These are phyloP conservation scores for Starmerella stigmatis DNA, from an alignment of 805 yeast genomes.

Conservation along the genomic window DNA sequence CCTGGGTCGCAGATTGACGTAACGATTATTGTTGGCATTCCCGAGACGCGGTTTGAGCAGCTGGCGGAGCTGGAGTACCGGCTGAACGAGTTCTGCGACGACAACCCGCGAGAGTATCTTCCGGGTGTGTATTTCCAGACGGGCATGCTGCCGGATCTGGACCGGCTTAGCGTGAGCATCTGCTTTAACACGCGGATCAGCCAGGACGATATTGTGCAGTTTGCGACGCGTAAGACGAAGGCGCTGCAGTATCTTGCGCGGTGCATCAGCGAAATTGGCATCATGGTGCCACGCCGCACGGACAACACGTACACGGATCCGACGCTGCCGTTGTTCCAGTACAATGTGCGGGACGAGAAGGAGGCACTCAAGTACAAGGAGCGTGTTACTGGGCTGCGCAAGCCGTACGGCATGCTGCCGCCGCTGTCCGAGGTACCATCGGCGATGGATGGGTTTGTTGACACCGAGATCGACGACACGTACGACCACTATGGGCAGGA, in stretches of 20 bases:
- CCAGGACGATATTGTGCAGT: constrained; percentile 28
- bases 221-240: constrained; percentile 28
- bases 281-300: constrained; percentile 31
- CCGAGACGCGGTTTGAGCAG: constrained; percentile 32
- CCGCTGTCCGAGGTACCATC: constrained; percentile 1
- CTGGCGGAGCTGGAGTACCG: constrained; percentile 28
- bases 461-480: not conserved
- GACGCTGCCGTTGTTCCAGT: constrained; percentile 28
- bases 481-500: not conserved
- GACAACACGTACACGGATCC: constrained; percentile 29
- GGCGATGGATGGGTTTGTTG: constrained; percentile 7
- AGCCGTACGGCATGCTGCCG: constrained; percentile 14
- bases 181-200: constrained; percentile 28
- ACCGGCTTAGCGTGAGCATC: constrained; percentile 27
- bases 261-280: constrained; percentile 30
- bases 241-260: constrained; percentile 27
- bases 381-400: constrained; percentile 13
- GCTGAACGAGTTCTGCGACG: constrained; percentile 27
- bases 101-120: constrained; percentile 31
- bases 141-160: constrained; percentile 31
- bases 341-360: constrained; percentile 53
- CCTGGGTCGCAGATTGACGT: constrained; percentile 26
- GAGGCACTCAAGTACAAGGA: constrained; percentile 30
- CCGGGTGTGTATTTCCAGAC: constrained; percentile 30
- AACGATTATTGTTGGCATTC: constrained; percentile 29